These are phyloP conservation scores for Exophiala aquamarina DNA, from an alignment of 2,329 filamentous ascomycete genomes.

Conservation along the genomic window DNA sequence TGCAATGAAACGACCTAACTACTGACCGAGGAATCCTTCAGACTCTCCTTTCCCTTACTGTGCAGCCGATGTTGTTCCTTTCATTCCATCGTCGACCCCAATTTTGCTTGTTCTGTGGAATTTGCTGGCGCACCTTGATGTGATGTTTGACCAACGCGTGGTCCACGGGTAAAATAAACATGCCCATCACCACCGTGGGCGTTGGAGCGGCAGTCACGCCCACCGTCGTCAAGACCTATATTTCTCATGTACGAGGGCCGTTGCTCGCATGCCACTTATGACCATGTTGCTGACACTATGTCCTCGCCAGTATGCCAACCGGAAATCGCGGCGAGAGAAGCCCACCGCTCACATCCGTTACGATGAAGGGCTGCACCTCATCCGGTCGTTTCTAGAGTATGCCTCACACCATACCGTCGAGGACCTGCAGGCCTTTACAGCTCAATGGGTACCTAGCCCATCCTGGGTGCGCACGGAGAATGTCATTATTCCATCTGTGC, in stretches of 20 bases:
- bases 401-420: conserved; percentile 89
- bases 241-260: conserved; percentile 68
- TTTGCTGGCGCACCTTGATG: too few relatives aligned
- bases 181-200: conserved; percentile 75
- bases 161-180: conserved; percentile 30
- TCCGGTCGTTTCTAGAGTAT: conserved; percentile 81
- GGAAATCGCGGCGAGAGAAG: conserved; percentile 70
- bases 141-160: too few relatives aligned
- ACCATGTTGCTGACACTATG: conserved; percentile 7
- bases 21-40: too few relatives aligned
- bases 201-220: conserved; percentile 84
- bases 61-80: too few relatives aligned
- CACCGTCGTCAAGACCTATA: conserved; percentile 79
- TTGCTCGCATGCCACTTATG: conserved; percentile 3
- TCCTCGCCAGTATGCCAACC: conserved; percentile 71
- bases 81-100: too few relatives aligned
- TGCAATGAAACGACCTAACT: too few relatives aligned
- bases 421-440: conserved; percentile 86
- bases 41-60: too few relatives aligned
- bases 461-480: conserved; percentile 81
- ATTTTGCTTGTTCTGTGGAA: too few relatives aligned
- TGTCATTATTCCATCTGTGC: conserved; percentile 63
- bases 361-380: conserved; percentile 84
- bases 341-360: conserved; percentile 91
- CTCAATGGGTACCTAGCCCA: conserved; percentile 87